A percentile compares a stretch with the other conserved stretches of the same genome.
phyloP scores from a whole-genome alignment of 129 eudicot species.

The Tagetes erecta region DNA sequence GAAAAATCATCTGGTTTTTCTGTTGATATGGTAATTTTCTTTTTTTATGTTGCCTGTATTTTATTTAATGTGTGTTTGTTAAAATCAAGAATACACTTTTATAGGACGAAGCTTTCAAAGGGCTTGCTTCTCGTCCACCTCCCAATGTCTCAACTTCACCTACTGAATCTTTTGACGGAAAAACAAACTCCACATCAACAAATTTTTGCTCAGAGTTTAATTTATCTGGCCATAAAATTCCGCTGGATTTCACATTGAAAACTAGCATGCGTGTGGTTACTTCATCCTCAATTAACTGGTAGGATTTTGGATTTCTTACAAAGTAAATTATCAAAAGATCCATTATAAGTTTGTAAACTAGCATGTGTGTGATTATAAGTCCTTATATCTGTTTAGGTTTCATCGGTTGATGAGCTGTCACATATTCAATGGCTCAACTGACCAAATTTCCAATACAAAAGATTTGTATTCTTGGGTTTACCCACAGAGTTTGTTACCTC shows the following conservation, averaged over 20 bases:
- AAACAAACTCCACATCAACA: conserved; percentile 20
- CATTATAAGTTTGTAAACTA: conserved; percentile 2
- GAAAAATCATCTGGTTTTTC: conserved; percentile 45
- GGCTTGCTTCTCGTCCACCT: conserved; percentile 60
- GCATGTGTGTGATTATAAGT: not conserved
- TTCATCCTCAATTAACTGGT: conserved; percentile 77
- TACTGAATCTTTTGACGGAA: conserved; percentile 39
- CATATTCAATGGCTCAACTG: conserved; percentile 37
- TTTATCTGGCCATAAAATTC: conserved; percentile 58
- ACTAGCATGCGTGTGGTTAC: conserved; percentile 70
- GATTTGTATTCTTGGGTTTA: conserved; percentile 80
- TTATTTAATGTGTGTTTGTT: conserved; percentile 2
- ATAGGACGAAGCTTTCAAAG: conserved; percentile 84
- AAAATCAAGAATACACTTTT: not conserved
- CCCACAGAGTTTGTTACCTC: conserved; percentile 84
- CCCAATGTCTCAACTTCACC: conserved; percentile 43
- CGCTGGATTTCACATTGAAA: conserved; percentile 88
- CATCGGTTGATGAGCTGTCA: conserved; percentile 68
- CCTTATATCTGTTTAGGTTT: conserved; percentile 54
- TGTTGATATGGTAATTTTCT: conserved; percentile 69
- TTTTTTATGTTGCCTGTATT: not conserved
- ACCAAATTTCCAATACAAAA: conserved; percentile 35
- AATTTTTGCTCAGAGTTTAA: conserved; percentile 55
- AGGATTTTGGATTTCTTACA: conserved; percentile 2
- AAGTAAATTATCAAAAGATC: not conserved